These are phyloP conservation scores for Catharanthus roseus DNA, from an alignment of 257 asterid species.

Conservation along the genomic window DNA sequence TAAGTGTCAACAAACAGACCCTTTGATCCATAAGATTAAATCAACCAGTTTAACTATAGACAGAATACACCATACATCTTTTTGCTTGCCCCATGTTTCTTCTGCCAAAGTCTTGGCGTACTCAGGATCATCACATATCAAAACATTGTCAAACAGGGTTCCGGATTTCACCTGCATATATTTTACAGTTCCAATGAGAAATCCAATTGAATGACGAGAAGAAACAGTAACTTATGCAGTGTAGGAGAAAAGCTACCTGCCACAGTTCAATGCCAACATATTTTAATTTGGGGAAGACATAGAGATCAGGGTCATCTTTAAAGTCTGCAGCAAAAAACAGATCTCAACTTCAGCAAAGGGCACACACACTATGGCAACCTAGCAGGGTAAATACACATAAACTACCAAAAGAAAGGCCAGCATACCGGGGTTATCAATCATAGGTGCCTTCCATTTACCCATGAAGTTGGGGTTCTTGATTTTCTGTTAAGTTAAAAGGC, in stretches of 20 bases:
- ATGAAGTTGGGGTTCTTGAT: conserved; percentile 81
- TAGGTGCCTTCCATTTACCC: conserved; percentile 92
- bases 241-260: conserved; percentile 50
- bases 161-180: conserved; percentile 87
- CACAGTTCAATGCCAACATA: conserved; percentile 96
- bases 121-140: conserved; percentile 77
- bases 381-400: neutral
- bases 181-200: conserved; percentile 5
- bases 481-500: conserved; percentile 40
- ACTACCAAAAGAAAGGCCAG: conserved; percentile 5
- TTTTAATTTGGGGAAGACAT: conserved; percentile 89
- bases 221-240: neutral
- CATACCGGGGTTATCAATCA: conserved; percentile 84
- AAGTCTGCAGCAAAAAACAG: conserved; percentile 47
- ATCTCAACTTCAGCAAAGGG: neutral
- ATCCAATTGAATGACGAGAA: neutral
- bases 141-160: conserved; percentile 89
- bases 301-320: conserved; percentile 88
- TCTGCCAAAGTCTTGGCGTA: conserved; percentile 82
- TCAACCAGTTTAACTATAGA: neutral
- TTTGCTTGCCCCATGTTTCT: conserved; percentile 92
- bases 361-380: neutral
- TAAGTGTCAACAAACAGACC: conserved; percentile 3
- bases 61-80: conserved; percentile 59
- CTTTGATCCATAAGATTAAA: neutral